Percentiles rank a stretch among this genome's conserved stretches.
phyloP scores from a whole-genome alignment of 1,139 yeast species.

The Yamadazyma blattariae region DNA sequence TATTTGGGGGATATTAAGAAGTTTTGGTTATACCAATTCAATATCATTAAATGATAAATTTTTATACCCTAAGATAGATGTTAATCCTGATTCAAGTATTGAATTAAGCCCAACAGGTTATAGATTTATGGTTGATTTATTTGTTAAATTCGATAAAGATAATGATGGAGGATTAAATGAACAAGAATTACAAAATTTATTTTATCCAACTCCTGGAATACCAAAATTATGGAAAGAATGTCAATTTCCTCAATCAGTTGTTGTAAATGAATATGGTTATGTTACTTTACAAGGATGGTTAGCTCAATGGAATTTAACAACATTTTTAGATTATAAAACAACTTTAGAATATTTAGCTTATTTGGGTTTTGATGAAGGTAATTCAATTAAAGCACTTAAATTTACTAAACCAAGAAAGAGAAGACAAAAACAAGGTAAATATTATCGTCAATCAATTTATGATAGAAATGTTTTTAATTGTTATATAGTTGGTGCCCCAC shows the following conservation, averaged over 20 bases:
- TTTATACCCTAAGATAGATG: slow-evolving; percentile 74
- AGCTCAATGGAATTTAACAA: slow-evolving; percentile 97
- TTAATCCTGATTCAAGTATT: slow-evolving; percentile 74
- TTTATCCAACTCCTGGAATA: slow-evolving; percentile 88
- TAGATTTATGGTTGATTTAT: slow-evolving; percentile 84
- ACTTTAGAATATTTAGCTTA: slow-evolving; percentile 87
- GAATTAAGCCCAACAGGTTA: slow-evolving; percentile 95
- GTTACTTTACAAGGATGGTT: slow-evolving; percentile 97
- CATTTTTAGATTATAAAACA: slow-evolving; percentile 77
- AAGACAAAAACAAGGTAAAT: slow-evolving; percentile 60
- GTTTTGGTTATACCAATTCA: slow-evolving; percentile 89
- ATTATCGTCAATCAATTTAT: slow-evolving; percentile 64
- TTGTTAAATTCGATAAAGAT: slow-evolving; percentile 83
- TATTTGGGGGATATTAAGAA: slow-evolving; percentile 87
- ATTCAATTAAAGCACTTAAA: slow-evolving; percentile 57
- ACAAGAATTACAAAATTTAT: slow-evolving; percentile 61
- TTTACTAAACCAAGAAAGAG: slow-evolving; percentile 77
- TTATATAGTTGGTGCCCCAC: slow-evolving; percentile 78
- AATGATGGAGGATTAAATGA: slow-evolving; percentile 93
- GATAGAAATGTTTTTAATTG: slow-evolving; percentile 93
- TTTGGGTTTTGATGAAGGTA: slow-evolving; percentile 72
- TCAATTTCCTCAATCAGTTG: slow-evolving; percentile 83
- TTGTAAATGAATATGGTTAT: slow-evolving; percentile 83
- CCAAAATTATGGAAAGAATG: slow-evolving; percentile 85
- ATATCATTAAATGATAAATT: slow-evolving; percentile 77